Percentiles rank a stretch among this genome's conserved stretches.
These are phyloP conservation scores for Eutypella sp. DNA, from an alignment of 2,329 filamentous ascomycete genomes.

Conservation along the genomic window DNA sequence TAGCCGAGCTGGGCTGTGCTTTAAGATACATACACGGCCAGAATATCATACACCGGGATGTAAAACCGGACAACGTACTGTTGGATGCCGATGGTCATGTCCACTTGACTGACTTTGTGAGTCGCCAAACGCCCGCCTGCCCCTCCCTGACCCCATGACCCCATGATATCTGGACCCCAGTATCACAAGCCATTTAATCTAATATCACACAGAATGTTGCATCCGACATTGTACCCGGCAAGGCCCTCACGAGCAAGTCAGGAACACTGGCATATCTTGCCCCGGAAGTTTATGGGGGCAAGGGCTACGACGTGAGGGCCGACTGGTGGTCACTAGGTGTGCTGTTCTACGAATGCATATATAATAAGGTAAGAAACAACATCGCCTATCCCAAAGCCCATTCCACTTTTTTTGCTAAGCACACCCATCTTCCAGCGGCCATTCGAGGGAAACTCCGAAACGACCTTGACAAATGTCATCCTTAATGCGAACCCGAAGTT, in stretches of 20 bases:
- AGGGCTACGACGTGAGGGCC: constrained; percentile 82
- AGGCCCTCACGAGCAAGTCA: constrained; percentile 87
- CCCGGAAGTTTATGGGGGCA: constrained; percentile 88
- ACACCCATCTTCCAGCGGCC: constrained; percentile 60
- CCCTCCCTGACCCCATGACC: too few relatives aligned
- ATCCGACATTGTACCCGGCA: constrained; percentile 81
- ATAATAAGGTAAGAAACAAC: constrained; percentile 72
- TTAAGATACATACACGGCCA: constrained; percentile 80
- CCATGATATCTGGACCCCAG: background rate
- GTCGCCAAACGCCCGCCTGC: constrained; percentile 28
- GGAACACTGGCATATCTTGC: constrained; percentile 93
- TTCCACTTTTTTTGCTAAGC: constrained; percentile 8
- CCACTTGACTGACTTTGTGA: constrained; percentile 93
- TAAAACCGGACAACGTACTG: constrained; percentile 89
- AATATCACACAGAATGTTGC: constrained; percentile 76
- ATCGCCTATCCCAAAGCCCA: background rate
- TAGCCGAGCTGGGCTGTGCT: constrained; percentile 88
- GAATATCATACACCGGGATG: constrained; percentile 83
- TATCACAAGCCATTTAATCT: constrained; percentile 6
- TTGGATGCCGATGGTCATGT: constrained; percentile 88
- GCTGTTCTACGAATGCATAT: constrained; percentile 99
- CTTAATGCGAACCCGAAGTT: constrained; percentile 78
- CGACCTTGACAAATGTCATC: constrained; percentile 74
- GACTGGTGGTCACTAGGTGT: constrained; percentile 99
- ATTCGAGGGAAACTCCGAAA: constrained; percentile 85